phyloP scores from a whole-genome alignment of 148 eudicot genomes.

The Vaccinium macrocarpon region DNA sequence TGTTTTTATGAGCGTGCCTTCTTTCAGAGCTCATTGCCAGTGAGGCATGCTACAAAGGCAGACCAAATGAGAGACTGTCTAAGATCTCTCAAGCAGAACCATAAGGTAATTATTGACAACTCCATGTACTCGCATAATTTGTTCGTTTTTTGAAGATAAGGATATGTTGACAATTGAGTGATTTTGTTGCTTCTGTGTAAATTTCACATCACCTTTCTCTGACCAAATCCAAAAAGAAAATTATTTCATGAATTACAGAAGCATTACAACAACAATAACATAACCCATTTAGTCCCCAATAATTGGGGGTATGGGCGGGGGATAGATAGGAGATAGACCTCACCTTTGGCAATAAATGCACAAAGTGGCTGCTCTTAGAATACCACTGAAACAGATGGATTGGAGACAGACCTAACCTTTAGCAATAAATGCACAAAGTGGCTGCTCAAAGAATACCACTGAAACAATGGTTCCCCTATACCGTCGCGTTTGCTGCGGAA shows the following conservation, averaged over 20 bases:
- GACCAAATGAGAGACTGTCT: conserved; percentile 98
- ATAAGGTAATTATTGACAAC: conserved; percentile 51
- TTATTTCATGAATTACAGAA: not conserved
- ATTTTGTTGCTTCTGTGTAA: not conserved
- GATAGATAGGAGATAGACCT: too few species aligned
- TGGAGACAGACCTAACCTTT: too few species aligned
- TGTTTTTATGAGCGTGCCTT: conserved; percentile 10
- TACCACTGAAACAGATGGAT: too few species aligned
- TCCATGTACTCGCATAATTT: not conserved
- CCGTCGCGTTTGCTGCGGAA: too few species aligned
- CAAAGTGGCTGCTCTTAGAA: too few species aligned
- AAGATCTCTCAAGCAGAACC: conserved; percentile 77
- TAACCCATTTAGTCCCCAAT: too few species aligned
- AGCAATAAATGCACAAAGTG: too few species aligned
- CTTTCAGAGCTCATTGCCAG: conserved; percentile 71
- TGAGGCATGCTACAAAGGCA: conserved; percentile 85
- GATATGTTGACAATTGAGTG: not conserved
- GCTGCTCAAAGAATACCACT: too few species aligned
- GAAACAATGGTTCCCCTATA: too few species aligned
- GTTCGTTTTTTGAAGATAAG: not conserved
- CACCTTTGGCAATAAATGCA: too few species aligned
- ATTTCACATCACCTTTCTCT: not conserved
- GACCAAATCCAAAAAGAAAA: not conserved
- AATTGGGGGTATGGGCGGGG: too few species aligned
- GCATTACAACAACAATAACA: too few species aligned